Conservation (phyloP, 176 grass and related monocot species). For the Microstegium vimineum region DNA sequence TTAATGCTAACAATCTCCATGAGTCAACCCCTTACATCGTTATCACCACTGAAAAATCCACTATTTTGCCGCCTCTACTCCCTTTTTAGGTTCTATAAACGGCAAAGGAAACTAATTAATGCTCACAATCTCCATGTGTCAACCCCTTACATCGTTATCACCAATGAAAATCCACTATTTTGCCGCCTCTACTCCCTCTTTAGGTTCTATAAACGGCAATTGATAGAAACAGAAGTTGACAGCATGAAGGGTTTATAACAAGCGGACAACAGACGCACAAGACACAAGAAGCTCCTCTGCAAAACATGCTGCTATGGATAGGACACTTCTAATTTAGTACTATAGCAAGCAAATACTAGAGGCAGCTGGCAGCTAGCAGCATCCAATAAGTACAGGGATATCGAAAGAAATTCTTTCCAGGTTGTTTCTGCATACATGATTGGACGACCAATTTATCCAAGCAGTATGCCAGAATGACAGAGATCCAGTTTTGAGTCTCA, state of each 20-base stretch:
- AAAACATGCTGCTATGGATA: neutral
- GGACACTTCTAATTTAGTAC: neutral
- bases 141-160: too few relatives aligned
- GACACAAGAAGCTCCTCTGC: neutral
- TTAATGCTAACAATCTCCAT: neutral
- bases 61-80: neutral
- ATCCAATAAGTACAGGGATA: neutral
- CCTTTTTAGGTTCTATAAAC: conserved; percentile 1
- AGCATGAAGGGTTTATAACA: neutral
- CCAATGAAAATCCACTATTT: too few relatives aligned
- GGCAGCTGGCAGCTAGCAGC: neutral
- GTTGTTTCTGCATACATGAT: neutral
- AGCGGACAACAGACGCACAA: neutral
- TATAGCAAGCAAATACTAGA: neutral
- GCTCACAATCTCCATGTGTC: too few relatives aligned
- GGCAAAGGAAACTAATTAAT: too few relatives aligned
- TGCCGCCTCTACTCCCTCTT: neutral
- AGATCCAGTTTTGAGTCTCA: neutral
- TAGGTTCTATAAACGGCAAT: neutral
- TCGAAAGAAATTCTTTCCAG: neutral
- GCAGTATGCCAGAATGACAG: neutral
- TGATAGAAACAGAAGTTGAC: neutral
- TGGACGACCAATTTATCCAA: neutral
- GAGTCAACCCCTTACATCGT: neutral
- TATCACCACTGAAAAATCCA: neutral